These are phyloP conservation scores for Chenopodium album DNA, from an alignment of 148 eudicot species.

Conservation along the genomic window DNA sequence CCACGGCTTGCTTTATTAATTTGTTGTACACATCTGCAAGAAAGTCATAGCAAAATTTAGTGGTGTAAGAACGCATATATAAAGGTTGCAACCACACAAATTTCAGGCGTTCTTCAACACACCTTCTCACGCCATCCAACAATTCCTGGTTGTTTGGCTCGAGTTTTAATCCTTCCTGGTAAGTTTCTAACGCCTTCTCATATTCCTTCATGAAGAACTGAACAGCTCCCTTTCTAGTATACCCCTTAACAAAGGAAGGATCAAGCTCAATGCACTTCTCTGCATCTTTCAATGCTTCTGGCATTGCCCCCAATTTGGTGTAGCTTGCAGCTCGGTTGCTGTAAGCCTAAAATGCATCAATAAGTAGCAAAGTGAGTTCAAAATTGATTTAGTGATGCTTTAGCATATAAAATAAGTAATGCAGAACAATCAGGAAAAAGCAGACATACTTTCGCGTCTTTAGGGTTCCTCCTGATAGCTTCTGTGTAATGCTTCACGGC, in stretches of 20 bases:
- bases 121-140: constrained; percentile 88
- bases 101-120: neutral
- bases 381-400: neutral
- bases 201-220: constrained; percentile 97
- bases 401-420: too few species aligned
- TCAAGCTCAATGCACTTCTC: constrained; percentile 98
- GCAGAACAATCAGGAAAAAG: neutral
- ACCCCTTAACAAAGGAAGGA: constrained; percentile 85
- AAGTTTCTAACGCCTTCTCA: constrained; percentile 90
- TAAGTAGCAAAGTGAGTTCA: neutral
- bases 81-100: neutral
- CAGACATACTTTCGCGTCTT: constrained; percentile 58
- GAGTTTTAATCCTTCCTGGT: constrained; percentile 83
- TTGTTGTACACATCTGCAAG: constrained; percentile 74
- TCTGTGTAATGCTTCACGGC: constrained; percentile 86
- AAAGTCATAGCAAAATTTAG: neutral
- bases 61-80: neutral
- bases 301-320: constrained; percentile 90
- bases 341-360: constrained; percentile 47
- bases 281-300: constrained; percentile 93
- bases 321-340: constrained; percentile 96
- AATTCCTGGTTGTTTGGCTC: constrained; percentile 78
- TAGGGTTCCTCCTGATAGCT: constrained; percentile 82
- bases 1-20: constrained; percentile 92
- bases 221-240: constrained; percentile 85